These are phyloP conservation scores for Candida insectalens DNA, from an alignment of 805 yeast genomes.

Conservation along the genomic window DNA sequence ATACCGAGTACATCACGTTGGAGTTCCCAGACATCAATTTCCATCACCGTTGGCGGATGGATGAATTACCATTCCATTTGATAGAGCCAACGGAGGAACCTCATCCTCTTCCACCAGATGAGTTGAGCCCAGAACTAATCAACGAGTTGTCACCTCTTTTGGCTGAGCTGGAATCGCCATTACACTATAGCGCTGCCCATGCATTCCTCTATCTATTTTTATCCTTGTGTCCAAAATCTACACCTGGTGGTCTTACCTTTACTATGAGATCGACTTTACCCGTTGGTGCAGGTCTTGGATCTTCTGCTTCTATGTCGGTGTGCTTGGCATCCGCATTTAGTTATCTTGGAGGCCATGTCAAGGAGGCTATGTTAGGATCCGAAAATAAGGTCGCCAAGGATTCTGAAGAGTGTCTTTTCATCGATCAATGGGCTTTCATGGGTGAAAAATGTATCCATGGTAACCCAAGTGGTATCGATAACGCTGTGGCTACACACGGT, in stretches of 20 bases:
- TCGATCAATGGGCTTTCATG: conserved; percentile 81
- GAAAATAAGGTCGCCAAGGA: conserved; percentile 27
- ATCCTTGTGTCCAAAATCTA: conserved; percentile 38
- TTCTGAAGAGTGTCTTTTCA: conserved; percentile 40
- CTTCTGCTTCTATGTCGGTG: conserved; percentile 86
- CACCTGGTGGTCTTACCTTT: conserved; percentile 44
- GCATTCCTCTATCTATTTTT: conserved; percentile 75
- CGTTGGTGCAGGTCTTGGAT: conserved; percentile 94
- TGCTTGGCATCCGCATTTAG: conserved; percentile 70
- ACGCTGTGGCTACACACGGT: conserved; percentile 91
- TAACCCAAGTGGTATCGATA: conserved; percentile 93
- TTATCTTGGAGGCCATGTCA: conserved; percentile 46
- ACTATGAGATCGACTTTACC: conserved; percentile 79
- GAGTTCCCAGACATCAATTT: conserved; percentile 81
- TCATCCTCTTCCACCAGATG: conserved; percentile 33
- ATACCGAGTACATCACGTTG: conserved; percentile 37
- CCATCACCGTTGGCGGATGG: conserved; percentile 49
- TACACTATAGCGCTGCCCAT: conserved; percentile 70
- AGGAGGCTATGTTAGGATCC: conserved; percentile 24
- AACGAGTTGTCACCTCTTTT: conserved; percentile 37
- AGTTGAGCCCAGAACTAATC: conserved; percentile 50
- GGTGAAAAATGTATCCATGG: conserved; percentile 97
- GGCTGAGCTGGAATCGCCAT: conserved; percentile 35
- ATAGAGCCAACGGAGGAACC: conserved; percentile 15
- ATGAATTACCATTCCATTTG: conserved; percentile 53